These are phyloP conservation scores for Scheffersomyces cryptocercus DNA, from an alignment of 1,139 yeast species.

Conservation along the genomic window DNA sequence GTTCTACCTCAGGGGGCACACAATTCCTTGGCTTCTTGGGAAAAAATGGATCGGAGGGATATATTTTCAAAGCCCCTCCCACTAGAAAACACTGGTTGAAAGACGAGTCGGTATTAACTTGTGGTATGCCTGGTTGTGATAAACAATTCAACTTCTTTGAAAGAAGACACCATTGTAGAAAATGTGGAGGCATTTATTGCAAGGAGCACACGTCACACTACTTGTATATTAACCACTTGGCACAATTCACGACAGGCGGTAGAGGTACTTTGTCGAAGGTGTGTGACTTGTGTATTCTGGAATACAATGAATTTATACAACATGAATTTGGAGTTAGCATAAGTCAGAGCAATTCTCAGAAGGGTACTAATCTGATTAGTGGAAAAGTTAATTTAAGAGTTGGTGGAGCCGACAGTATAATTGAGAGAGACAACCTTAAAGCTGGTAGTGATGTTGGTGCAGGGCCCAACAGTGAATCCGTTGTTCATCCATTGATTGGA, in stretches of 20 bases:
- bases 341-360: conserved; percentile 1
- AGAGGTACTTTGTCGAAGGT: conserved; percentile 75
- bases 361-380: conserved; percentile 6
- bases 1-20: conserved; percentile 9
- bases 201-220: conserved; percentile 61
- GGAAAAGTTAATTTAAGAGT: conserved; percentile 2
- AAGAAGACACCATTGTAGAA: conserved; percentile 90
- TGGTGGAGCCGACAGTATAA: background rate
- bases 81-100: conserved; percentile 78
- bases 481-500: background rate
- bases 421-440: background rate
- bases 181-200: conserved; percentile 91
- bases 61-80: conserved; percentile 47
- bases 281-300: conserved; percentile 72
- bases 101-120: conserved; percentile 61
- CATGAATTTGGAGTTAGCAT: conserved; percentile 39
- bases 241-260: conserved; percentile 75
- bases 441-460: background rate
- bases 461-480: background rate
- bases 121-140: conserved; percentile 61
- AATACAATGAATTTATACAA: conserved; percentile 57
- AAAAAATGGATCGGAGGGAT: background rate
- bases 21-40: conserved; percentile 1
- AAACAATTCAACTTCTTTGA: conserved; percentile 72
- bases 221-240: conserved; percentile 63